These are phyloP conservation scores for Aspergillus versicolor DNA, from an alignment of 2,329 filamentous ascomycete genomes.

Conservation along the genomic window DNA sequence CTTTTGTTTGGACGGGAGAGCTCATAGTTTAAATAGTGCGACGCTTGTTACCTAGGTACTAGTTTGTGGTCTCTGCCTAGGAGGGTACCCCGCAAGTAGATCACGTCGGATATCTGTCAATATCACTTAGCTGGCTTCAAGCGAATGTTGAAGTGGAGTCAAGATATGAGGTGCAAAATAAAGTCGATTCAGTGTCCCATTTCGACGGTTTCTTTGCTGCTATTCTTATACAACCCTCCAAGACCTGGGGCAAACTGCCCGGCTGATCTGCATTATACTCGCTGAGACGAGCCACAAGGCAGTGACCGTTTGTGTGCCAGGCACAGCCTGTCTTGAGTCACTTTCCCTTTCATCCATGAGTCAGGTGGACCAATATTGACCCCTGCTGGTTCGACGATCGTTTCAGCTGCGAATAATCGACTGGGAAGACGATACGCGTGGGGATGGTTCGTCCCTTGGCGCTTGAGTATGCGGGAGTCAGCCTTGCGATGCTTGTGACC, in stretches of 20 bases:
- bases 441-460: slow-evolving; percentile 13
- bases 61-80: neutral
- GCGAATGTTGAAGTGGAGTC: no score
- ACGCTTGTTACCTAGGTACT: neutral
- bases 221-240: slow-evolving; percentile 11
- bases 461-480: slow-evolving; percentile 13
- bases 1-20: slow-evolving; percentile 10
- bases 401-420: slow-evolving; percentile 2
- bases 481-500: slow-evolving; percentile 19
- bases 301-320: slow-evolving; percentile 11
- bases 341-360: slow-evolving; percentile 10
- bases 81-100: slow-evolving; percentile 1
- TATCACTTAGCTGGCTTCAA: neutral
- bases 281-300: slow-evolving; percentile 17
- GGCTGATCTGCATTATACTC: slow-evolving; percentile 13
- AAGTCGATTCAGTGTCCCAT: neutral
- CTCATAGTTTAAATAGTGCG: slow-evolving; percentile 6
- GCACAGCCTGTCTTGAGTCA: slow-evolving; percentile 18
- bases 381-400: neutral
- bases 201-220: neutral
- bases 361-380: slow-evolving; percentile 17
- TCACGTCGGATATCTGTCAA: neutral
- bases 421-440: neutral
- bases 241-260: slow-evolving; percentile 4
- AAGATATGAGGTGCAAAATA: neutral